Base-by-base conservation (phyloP, 2,329 filamentous ascomycete genomes). In the Sclerotinia minor region DNA sequence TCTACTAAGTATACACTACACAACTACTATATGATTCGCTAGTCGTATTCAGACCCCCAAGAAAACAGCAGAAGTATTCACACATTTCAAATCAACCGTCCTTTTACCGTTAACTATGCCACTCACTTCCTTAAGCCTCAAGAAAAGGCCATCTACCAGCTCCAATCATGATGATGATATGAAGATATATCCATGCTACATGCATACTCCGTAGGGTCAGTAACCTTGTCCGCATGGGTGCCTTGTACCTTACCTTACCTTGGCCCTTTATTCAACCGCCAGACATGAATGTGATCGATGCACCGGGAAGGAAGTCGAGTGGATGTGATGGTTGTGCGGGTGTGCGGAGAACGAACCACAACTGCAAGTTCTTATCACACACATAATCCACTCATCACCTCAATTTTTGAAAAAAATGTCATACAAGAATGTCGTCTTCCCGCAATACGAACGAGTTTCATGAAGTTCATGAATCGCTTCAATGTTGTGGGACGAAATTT, bases 351-450 rank as follows among this genome's bases (percentile, higher is more conserved):
- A 64, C n/a, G 41, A 59, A 59, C 17, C 44, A 60, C 44, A 47
- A 61, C 58, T 45, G 50, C 50, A 65, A 41, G n/a, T 58, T n/a
- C 49, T 55, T 19, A 58, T 55, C 63, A 58, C 63, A 47, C 32
- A 65, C 63, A 38, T 47, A 65, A 45, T 32, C 24, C 63, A 57
- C 63, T 38, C 17, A 29, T 29, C 49, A 53, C 35, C 29, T 29
- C 35, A 53, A 19, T 19, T 57, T 24, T 44, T 24, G n/a, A n/a
- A 41, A 41, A 29, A 32, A 35, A 35, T 41, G 52, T 65, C 17
- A 65, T 47, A 65, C 63, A 58, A 65, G 35, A 65, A 49, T 65
- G 63, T 58, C 26, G 24, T 38, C n/a, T 61, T 61, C n/a, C 59
- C 45, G 21, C 29, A 60, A 38, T 24, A 50, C 59, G 21, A 38